Conservation (phyloP, 139 green algal species). For the Medakamo hakoo region DNA sequence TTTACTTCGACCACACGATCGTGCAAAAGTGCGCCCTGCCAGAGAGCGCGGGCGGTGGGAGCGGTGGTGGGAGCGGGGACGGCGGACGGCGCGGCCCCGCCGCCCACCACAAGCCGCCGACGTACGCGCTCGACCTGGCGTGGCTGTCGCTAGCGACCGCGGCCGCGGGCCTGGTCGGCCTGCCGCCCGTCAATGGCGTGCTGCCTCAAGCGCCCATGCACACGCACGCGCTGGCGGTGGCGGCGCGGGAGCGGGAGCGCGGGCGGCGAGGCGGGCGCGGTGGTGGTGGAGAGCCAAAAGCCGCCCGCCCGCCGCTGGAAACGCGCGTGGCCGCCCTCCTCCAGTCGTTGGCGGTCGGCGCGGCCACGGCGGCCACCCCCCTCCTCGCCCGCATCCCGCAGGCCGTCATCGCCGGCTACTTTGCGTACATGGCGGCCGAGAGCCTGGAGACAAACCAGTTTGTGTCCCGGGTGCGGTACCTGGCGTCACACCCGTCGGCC, state of each 20-base stretch:
- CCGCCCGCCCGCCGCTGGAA: neutral
- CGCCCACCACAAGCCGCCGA: conserved; percentile 21
- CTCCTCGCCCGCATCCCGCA: conserved; percentile 47
- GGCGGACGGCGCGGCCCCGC: neutral
- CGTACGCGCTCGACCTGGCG: conserved; percentile 65
- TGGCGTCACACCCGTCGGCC: conserved; percentile 43
- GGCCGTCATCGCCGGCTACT: conserved; percentile 48
- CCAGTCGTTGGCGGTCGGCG: conserved; percentile 48
- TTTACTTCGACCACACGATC: conserved; percentile 85
- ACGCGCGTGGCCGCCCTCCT: conserved; percentile 44
- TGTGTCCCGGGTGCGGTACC: conserved; percentile 50
- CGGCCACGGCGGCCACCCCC: conserved; percentile 47
- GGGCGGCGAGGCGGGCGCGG: neutral
- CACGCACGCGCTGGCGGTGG: conserved; percentile 36
- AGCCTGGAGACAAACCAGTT: conserved; percentile 58
- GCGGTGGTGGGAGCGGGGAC: neutral
- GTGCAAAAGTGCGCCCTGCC: conserved; percentile 56
- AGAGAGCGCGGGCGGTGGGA: neutral
- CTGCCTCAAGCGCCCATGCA: conserved; percentile 77
- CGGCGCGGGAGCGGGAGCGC: neutral
- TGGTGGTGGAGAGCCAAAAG: neutral
- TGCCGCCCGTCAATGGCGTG: conserved; percentile 76
- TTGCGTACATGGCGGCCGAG: conserved; percentile 75
- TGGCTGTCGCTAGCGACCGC: conserved; percentile 32
- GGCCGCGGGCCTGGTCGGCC: conserved; percentile 45